Conservation (phyloP, 495 filamentous ascomycete species). For the Tuber magnatum region DNA sequence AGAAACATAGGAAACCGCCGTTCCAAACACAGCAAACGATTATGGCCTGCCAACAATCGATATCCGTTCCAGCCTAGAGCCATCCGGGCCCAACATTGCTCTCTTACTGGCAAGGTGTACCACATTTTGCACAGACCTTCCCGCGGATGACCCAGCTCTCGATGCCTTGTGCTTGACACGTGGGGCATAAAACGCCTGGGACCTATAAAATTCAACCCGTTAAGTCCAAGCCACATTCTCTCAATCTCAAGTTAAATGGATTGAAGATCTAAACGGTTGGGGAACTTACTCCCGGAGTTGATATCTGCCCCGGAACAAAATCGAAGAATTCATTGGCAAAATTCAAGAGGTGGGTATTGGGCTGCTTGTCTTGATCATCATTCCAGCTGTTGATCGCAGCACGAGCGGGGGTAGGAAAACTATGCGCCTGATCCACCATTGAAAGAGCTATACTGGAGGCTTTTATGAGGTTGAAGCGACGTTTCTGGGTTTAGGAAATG, state of each 20-base stretch:
- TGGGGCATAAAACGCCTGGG: slow-evolving; percentile 33
- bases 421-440: background rate
- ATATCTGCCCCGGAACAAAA: background rate
- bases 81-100: background rate
- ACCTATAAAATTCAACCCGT: slow-evolving; percentile 21
- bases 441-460: background rate
- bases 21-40: background rate
- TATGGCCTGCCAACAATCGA: background rate
- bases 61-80: background rate
- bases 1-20: background rate
- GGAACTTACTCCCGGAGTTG: background rate
- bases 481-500: background rate
- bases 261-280: background rate
- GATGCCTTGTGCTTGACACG: slow-evolving; percentile 26
- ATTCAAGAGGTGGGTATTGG: background rate
- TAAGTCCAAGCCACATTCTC: background rate
- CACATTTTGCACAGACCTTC: slow-evolving; percentile 35
- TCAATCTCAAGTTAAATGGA: background rate
- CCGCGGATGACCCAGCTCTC: slow-evolving; percentile 38
- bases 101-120: slow-evolving; percentile 26
- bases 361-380: background rate
- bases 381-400: background rate
- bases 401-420: background rate
- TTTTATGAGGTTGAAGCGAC: background rate
- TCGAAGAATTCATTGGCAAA: background rate